Evolutionary conservation across 352 stramenopile genomes (phyloP), one percentile per base, ranked within the genome.

Genomic region (Globisporangium yorkense): DNA sequence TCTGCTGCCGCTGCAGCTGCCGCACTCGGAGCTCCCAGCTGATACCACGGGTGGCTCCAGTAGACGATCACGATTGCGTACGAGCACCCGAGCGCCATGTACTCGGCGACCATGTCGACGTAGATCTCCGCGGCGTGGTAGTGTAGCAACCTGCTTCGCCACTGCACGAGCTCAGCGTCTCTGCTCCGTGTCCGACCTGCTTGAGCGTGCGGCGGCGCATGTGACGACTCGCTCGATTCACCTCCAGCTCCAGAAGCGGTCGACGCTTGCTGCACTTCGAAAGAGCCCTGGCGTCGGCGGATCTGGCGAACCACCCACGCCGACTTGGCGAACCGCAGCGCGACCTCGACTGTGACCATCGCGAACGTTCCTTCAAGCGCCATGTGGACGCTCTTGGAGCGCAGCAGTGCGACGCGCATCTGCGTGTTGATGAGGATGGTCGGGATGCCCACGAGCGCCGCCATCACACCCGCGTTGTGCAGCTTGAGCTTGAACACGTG

Each of bases 21-120:
- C 29, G 10, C 16, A 54, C 33, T 13, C 50, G 31, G 39, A 18
- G 37, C 13, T 43, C 37, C 37, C 37, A 43, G 4, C 0, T 18
- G 37, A 43, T 82, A 80, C 33, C 75, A 62, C 12, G 71, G 69
- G 49, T 80, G 65, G 27, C 68, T 64, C 45, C 52, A 65, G 52
- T 69, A 75, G 13, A 78, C 67, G 24, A 62, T 67, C 35, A 78
- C 27, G 7, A 79, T 72, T 0, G 63, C 61, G 9, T 59, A 55
- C n/a, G 65, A 78, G 29, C 71, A 71, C 5, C 61, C 60, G 50
- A 80, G 72, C 4, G 73, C 71, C 3, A 83, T 76, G 51, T 83
- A 83, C 56, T 80, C 71, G 24, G 68, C 68, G 18, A 62, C 62
- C 74, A 84, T 84, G 49, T 84, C 74, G 24, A 65, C 71, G 35